Conservation (phyloP, 768 basidiomycete species). For the Hygrophoropsis aurantiaca region DNA sequence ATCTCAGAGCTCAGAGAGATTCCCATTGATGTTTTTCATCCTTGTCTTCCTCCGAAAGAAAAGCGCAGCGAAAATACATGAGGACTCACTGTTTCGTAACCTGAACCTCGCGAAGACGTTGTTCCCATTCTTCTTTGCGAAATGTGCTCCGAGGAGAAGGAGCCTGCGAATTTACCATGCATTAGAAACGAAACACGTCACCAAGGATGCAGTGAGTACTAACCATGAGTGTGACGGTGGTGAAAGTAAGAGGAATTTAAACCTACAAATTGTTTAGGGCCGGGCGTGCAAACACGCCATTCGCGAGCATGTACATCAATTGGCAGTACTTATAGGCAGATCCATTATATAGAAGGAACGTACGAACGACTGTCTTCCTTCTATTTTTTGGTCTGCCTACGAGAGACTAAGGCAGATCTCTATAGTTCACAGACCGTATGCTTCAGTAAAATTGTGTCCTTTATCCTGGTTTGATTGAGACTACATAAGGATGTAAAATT, state of each 20-base stretch:
- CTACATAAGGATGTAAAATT: too few relatives aligned
- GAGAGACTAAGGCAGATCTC: too few relatives aligned
- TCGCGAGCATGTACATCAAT: too few relatives aligned
- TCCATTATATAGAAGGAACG: too few relatives aligned
- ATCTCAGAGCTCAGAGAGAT: slow-evolving; percentile 94
- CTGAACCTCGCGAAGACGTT: slow-evolving; percentile 75
- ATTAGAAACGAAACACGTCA: neutral
- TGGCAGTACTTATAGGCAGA: too few relatives aligned
- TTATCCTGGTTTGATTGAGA: too few relatives aligned
- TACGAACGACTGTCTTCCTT: too few relatives aligned
- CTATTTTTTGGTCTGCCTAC: too few relatives aligned
- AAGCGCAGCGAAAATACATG: slow-evolving; percentile 25
- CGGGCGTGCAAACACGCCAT: slow-evolving; percentile 15
- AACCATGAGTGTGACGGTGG: slow-evolving; percentile 30
- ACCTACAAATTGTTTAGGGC: slow-evolving; percentile 37
- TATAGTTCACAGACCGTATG: too few relatives aligned
- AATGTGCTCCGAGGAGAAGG: slow-evolving; percentile 58
- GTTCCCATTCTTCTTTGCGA: slow-evolving; percentile 85
- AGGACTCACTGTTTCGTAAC: slow-evolving; percentile 92
- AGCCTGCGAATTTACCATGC: slow-evolving; percentile 1
- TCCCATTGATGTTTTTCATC: slow-evolving; percentile 89
- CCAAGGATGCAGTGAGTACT: slow-evolving; percentile 12
- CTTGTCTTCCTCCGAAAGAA: slow-evolving; percentile 25
- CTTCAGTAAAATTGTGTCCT: too few relatives aligned
- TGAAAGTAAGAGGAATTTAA: slow-evolving; percentile 29